These are phyloP conservation scores for Phytophthora lateralis DNA, from an alignment of 352 stramenopile genomes.

Conservation along the genomic window DNA sequence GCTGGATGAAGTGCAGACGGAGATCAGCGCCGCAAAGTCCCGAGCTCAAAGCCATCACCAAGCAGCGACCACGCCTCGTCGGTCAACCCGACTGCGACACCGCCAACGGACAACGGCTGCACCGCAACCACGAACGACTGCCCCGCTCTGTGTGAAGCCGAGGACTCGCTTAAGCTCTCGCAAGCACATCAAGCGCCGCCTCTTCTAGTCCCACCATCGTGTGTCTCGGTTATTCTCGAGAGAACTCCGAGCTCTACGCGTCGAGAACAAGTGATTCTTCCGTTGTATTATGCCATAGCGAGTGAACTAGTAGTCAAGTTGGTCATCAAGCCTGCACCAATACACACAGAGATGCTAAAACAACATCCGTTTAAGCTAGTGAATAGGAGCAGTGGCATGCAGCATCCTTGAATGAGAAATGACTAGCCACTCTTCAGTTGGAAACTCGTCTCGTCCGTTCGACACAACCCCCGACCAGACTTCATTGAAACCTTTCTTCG, in stretches of 20 bases:
- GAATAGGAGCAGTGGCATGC: no score
- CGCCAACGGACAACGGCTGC: neutral
- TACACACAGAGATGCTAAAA: no score
- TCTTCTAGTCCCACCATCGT: slow-evolving; percentile 25
- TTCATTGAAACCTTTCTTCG: no score
- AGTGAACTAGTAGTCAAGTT: no score
- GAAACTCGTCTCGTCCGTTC: no score
- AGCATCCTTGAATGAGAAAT: no score
- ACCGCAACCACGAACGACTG: neutral
- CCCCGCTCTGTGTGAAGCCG: slow-evolving; percentile 1
- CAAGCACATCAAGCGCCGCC: slow-evolving; percentile 35
- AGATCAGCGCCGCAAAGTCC: neutral
- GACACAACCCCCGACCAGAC: no score
- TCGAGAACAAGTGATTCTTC: neutral
- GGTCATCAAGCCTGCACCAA: no score
- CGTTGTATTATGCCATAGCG: no score
- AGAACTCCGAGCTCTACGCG: neutral
- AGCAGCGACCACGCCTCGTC: slow-evolving; percentile 22
- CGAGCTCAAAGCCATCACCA: neutral
- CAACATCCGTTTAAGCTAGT: no score
- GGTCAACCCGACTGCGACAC: neutral
- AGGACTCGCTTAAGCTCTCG: slow-evolving; percentile 27
- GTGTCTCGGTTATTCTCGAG: neutral
- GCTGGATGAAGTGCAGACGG: slow-evolving; percentile 18
- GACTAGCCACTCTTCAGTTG: no score